A percentile compares a stretch with the other conserved stretches of the same genome.
Evolutionary conservation across 768 basidiomycete species (phyloP).

Genomic region (Lanmaoa pseudosensibilis): DNA sequence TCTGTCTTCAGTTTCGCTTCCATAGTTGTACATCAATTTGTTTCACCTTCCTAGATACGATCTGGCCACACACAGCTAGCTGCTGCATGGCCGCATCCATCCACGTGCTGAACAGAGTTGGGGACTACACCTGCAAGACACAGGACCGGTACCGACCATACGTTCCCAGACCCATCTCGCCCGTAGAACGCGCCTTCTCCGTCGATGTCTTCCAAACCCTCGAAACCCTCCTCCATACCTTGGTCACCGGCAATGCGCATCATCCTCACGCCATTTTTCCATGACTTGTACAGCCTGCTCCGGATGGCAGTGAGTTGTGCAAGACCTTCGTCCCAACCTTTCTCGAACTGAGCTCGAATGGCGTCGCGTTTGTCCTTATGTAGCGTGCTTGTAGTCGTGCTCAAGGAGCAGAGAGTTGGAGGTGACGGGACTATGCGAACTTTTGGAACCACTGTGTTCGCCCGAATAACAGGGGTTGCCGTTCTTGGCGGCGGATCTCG

Average conservation of each 20-base stretch:
- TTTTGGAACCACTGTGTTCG: constrained; percentile 31
- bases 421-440: constrained; percentile 59
- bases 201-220: constrained; percentile 35
- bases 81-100: constrained; percentile 40
- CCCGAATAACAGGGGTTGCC: constrained; percentile 8
- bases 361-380: constrained; percentile 37
- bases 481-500: constrained; percentile 33
- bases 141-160: constrained; percentile 32
- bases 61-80: constrained; percentile 38
- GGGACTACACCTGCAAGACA: constrained; percentile 40
- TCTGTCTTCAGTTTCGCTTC: not conserved
- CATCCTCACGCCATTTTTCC: constrained; percentile 45
- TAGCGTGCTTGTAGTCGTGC: constrained; percentile 37
- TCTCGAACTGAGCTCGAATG: constrained; percentile 53
- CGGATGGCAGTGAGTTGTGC: constrained; percentile 50
- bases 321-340: constrained; percentile 65
- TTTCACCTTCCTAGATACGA: constrained; percentile 20
- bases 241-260: constrained; percentile 39
- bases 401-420: constrained; percentile 50
- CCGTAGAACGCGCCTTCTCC: constrained; percentile 31
- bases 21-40: constrained; percentile 3
- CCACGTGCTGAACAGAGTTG: constrained; percentile 29
- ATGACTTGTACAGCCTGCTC: constrained; percentile 45
- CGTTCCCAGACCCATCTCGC: constrained; percentile 4
- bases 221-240: constrained; percentile 32